Evolutionary conservation across 495 filamentous ascomycete species (phyloP).

Genomic region (Aspergillus bertholletiae): DNA sequence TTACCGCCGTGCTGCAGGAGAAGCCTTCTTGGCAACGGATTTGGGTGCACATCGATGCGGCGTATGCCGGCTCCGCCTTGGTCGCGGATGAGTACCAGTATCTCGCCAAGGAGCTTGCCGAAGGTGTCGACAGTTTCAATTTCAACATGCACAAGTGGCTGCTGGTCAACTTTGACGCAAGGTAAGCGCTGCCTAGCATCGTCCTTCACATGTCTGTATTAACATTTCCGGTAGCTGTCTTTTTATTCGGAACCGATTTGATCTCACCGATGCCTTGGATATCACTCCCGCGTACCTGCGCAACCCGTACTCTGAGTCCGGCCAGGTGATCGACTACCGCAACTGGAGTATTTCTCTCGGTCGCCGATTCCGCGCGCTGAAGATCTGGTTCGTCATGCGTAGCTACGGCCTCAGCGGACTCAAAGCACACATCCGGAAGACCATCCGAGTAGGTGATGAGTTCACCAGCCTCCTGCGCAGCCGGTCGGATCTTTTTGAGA

Average conservation of each 20-base stretch:
- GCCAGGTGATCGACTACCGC: conserved; percentile 91
- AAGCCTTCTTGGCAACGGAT: conserved; percentile 55
- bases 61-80: conserved; percentile 85
- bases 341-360: conserved; percentile 99
- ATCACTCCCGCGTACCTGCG: conserved; percentile 81
- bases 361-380: conserved; percentile 83
- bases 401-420: conserved; percentile 80
- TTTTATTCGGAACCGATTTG: conserved; percentile 68
- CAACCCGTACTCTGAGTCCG: conserved; percentile 74
- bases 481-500: conserved; percentile 71
- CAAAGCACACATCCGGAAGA: conserved; percentile 65
- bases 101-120: conserved; percentile 56
- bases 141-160: conserved; percentile 99
- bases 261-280: conserved; percentile 74
- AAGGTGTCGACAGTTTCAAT: conserved; percentile 80
- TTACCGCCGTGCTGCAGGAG: conserved; percentile 61
- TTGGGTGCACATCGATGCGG: conserved; percentile 97
- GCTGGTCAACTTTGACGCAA: conserved; percentile 89
- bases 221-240: conserved; percentile 51
- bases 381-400: conserved; percentile 96
- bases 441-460: conserved; percentile 62
- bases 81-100: conserved; percentile 77
- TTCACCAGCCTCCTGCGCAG: conserved; percentile 59
- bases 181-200: conserved; percentile 25
- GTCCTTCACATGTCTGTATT: not conserved